Percentiles rank a stretch among this genome's conserved stretches.
Conservation (phyloP, 805 yeast genomes). For the Novakomyces olei region DNA sequence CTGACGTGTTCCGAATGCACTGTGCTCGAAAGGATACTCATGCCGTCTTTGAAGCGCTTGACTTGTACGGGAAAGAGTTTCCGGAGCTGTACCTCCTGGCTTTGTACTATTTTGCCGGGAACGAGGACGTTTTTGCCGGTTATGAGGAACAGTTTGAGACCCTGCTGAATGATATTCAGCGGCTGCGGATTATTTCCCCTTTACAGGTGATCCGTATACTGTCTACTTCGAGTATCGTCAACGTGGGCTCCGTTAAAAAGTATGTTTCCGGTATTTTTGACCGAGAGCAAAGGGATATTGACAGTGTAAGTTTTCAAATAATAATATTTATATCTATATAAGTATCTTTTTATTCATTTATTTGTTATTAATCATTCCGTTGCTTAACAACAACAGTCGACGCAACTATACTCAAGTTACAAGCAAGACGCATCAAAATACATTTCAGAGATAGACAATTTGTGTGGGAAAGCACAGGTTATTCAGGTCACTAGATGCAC, state of each 20-base stretch:
- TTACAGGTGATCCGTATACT: constrained; percentile 55
- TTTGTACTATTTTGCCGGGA: constrained; percentile 38
- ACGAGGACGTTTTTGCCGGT: constrained; percentile 23
- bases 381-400: constrained; percentile 37
- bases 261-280: constrained; percentile 41
- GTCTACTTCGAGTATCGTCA: constrained; percentile 37
- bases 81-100: constrained; percentile 47
- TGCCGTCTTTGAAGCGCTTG: constrained; percentile 34
- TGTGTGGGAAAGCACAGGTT: constrained; percentile 18
- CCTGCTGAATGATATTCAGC: constrained; percentile 32
- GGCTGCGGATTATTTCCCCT: constrained; percentile 38
- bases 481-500: constrained; percentile 44
- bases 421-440: constrained; percentile 13
- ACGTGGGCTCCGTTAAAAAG: constrained; percentile 50
- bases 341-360: too few relatives aligned
- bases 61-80: constrained; percentile 36
- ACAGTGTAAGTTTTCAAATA: too few relatives aligned
- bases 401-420: constrained; percentile 27
- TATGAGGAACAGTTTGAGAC: constrained; percentile 22
- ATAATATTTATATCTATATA: too few relatives aligned
- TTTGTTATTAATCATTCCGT: constrained; percentile 43
- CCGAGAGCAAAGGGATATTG: constrained; percentile 38
- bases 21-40: constrained; percentile 35
- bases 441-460: background rate
- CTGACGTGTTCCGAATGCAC: constrained; percentile 44